Percentiles rank a stretch among this genome's conserved stretches.
These are phyloP conservation scores for Powellomyces hirtus DNA, from an alignment of 192 early-diverging fungal species.

Conservation along the genomic window DNA sequence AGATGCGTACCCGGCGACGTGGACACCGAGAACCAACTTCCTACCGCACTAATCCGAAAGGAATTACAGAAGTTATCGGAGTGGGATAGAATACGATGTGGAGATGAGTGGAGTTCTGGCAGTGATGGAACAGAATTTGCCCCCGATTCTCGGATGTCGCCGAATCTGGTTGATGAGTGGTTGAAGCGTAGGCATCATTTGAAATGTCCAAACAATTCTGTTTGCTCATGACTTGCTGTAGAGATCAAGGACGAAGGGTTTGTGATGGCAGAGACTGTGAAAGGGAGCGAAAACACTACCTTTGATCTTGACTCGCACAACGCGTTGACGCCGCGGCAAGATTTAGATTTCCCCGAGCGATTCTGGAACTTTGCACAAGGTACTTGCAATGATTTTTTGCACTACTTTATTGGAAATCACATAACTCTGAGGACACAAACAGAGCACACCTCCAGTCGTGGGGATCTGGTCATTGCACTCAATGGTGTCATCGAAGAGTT, in stretches of 20 bases:
- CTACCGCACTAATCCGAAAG: constrained; percentile 9
- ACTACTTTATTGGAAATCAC: background rate
- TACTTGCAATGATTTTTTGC: background rate
- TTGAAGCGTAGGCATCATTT: constrained; percentile 22
- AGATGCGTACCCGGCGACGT: constrained; percentile 8
- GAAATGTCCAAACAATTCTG: background rate
- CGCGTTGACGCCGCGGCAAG: constrained; percentile 10
- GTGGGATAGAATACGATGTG: constrained; percentile 26
- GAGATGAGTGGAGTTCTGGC: background rate
- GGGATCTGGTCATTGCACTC: constrained; percentile 16
- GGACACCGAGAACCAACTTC: constrained; percentile 29
- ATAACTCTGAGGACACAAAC: background rate
- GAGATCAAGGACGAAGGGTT: constrained; percentile 32
- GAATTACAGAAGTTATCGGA: constrained; percentile 14
- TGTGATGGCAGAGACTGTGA: background rate
- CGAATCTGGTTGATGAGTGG: constrained; percentile 25
- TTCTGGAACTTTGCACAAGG: constrained; percentile 34
- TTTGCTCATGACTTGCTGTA: background rate
- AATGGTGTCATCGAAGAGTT: constrained; percentile 28
- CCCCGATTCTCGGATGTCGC: background rate
- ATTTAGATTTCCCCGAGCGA: constrained; percentile 33
- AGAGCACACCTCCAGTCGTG: background rate
- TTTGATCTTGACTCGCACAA: constrained; percentile 20
- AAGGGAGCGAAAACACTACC: background rate
- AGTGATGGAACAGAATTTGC: background rate